A percentile compares a stretch with the other conserved stretches of the same genome.
Evolutionary conservation across 768 basidiomycete species (phyloP).

Genomic region (Asterophora lycoperdoides): DNA sequence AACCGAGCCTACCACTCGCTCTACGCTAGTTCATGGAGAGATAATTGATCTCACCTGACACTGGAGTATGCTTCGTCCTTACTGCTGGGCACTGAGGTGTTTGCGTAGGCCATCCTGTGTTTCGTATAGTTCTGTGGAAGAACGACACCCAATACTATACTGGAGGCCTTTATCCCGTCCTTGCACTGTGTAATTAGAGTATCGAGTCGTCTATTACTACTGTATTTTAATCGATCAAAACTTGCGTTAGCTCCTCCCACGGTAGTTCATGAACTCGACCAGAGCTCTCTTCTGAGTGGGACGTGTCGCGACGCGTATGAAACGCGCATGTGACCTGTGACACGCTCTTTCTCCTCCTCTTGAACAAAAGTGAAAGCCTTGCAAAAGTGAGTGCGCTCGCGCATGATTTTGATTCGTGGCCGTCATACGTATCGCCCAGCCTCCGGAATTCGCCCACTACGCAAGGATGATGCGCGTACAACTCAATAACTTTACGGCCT

Average conservation of each 20-base stretch:
- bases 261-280: not conserved
- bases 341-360: not conserved
- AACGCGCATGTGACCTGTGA: not conserved
- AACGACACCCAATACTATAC: no score
- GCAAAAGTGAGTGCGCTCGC: no score
- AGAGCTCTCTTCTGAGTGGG: no score
- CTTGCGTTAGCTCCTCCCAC: no score
- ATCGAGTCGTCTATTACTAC: no score
- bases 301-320: no score
- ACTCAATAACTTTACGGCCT: constrained; percentile 13
- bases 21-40: constrained; percentile 8
- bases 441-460: not conserved
- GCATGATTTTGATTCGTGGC: not conserved
- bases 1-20: constrained; percentile 11
- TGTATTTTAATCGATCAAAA: no score
- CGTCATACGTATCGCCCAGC: not conserved
- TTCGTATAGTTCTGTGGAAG: no score
- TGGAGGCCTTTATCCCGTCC: no score
- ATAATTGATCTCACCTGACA: constrained; percentile 20
- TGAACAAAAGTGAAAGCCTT: no score
- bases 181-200: no score
- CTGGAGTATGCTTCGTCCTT: not conserved
- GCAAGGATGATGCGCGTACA: constrained; percentile 9
- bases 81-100: not conserved
- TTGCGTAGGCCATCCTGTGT: no score